phyloP scores from a whole-genome alignment of 2,329 filamentous ascomycete species.

The Rasamsonia emersonii region DNA sequence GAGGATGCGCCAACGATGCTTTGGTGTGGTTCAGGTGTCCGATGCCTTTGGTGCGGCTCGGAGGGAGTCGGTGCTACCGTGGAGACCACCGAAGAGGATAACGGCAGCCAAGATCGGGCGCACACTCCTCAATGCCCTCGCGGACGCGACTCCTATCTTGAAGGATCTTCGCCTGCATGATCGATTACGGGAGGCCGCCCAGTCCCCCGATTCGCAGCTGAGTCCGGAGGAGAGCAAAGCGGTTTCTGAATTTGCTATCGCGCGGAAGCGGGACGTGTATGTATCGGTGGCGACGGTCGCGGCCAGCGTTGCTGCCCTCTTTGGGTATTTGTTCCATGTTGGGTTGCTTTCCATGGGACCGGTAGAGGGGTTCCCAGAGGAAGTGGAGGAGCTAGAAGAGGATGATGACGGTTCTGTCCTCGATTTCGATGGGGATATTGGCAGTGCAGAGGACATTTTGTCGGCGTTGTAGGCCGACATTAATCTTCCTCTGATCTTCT shows the following conservation, averaged over 20 bases:
- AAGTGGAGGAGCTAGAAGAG: conserved; percentile 4
- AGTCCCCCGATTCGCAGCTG: conserved; percentile 17
- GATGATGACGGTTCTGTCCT: too few relatives aligned
- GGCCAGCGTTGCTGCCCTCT: conserved; percentile 25
- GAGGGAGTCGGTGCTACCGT: conserved; percentile 18
- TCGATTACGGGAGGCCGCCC: conserved; percentile 26
- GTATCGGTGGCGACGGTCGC: conserved; percentile 27
- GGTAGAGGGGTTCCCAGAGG: conserved; percentile 4
- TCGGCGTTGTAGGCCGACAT: too few relatives aligned
- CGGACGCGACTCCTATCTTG: conserved; percentile 29
- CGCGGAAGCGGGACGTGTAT: conserved; percentile 25
- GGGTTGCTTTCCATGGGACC: conserved; percentile 14
- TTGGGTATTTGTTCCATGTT: conserved; percentile 28
- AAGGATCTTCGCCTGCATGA: conserved; percentile 28
- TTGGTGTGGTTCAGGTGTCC: conserved; percentile 19
- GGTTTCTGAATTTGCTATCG: conserved; percentile 16
- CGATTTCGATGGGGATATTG: too few relatives aligned
- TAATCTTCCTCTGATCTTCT: too few relatives aligned
- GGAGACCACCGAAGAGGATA: conserved; percentile 26
- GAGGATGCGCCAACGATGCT: conserved; percentile 28
- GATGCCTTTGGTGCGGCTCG: conserved; percentile 13
- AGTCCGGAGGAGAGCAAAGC: conserved; percentile 17
- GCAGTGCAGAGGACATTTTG: too few relatives aligned
- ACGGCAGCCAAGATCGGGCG: conserved; percentile 23
- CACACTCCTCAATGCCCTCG: conserved; percentile 26